Percentiles rank a stretch among this genome's conserved stretches.
Conservation (phyloP, 352 stramenopile genomes). For the Phytophthora boehmeriae region DNA sequence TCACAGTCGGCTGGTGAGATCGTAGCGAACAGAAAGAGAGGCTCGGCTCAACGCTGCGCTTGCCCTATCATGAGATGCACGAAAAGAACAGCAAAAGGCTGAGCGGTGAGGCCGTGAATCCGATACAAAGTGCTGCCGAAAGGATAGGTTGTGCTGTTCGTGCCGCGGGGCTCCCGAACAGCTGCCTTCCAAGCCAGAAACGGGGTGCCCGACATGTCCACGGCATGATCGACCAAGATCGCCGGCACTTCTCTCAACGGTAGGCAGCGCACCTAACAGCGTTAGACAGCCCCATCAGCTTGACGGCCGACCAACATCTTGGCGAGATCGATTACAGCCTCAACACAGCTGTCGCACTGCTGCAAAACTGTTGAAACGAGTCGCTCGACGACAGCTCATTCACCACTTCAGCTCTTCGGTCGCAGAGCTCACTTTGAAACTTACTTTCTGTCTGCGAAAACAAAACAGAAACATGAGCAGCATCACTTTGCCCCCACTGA, state of each 20-base stretch:
- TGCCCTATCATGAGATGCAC: slow-evolving; percentile 34
- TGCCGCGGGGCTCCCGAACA: slow-evolving; percentile 16
- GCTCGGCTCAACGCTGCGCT: slow-evolving; percentile 7
- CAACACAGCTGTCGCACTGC: slow-evolving; percentile 6
- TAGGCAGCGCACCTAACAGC: slow-evolving; percentile 8
- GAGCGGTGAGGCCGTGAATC: neutral
- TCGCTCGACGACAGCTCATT: slow-evolving; percentile 19
- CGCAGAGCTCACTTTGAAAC: neutral
- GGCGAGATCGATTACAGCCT: slow-evolving; percentile 13
- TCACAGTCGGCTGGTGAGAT: slow-evolving; percentile 2
- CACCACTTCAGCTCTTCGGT: slow-evolving; percentile 4
- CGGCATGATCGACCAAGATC: slow-evolving; percentile 15
- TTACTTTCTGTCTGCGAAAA: neutral
- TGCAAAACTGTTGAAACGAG: slow-evolving; percentile 12
- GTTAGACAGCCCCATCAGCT: neutral
- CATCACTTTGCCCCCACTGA: slow-evolving; percentile 20
- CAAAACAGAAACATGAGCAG: slow-evolving; percentile 16
- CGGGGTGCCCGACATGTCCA: slow-evolving; percentile 1
- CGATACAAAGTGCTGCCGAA: slow-evolving; percentile 8
- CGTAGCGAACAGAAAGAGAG: slow-evolving; percentile 20
- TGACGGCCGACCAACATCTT: slow-evolving; percentile 13
- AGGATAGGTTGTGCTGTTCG: slow-evolving; percentile 35
- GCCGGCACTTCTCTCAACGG: slow-evolving; percentile 2
- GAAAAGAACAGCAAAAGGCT: slow-evolving; percentile 18
- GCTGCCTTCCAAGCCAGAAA: slow-evolving; percentile 13